These are phyloP conservation scores for Oehlia diaphana DNA, from an alignment of 192 early-diverging fungal genomes.

Conservation along the genomic window DNA sequence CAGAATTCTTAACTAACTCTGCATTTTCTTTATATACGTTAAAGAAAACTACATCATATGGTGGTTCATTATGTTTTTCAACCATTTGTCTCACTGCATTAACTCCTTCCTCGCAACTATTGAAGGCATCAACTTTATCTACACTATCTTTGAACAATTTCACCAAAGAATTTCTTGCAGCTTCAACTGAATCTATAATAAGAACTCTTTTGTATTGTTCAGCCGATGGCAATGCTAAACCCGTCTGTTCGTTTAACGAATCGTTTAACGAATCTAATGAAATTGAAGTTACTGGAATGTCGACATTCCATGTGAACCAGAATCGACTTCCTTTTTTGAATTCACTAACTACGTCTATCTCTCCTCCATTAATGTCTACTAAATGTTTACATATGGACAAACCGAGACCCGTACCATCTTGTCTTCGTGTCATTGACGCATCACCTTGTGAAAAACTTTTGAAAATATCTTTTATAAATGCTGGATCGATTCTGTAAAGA, in stretches of 20 bases:
- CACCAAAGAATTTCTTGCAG: background rate
- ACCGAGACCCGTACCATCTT: constrained; percentile 76
- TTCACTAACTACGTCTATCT: constrained; percentile 64
- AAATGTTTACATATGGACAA: constrained; percentile 75
- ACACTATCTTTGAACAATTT: background rate
- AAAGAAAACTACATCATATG: constrained; percentile 40
- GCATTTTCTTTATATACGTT: constrained; percentile 27
- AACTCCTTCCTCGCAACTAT: constrained; percentile 33
- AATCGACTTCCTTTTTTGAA: constrained; percentile 64
- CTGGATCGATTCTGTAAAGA: constrained; percentile 50
- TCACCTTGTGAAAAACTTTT: constrained; percentile 73
- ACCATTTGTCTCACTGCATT: constrained; percentile 21
- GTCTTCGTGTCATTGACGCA: constrained; percentile 65
- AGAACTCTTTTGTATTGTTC: constrained; percentile 25
- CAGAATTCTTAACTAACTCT: constrained; percentile 29
- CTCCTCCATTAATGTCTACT: constrained; percentile 70
- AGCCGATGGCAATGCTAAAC: constrained; percentile 20
- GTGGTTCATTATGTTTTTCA: constrained; percentile 10
- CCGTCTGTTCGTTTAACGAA: background rate
- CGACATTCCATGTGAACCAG: constrained; percentile 57
- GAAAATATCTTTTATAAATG: constrained; percentile 64
- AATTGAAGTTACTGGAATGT: constrained; percentile 19
- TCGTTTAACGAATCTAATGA: constrained; percentile 9
- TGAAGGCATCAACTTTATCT: constrained; percentile 29
- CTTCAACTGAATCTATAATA: constrained; percentile 29